Base-by-base conservation (phyloP, 306 rosid species). In the Boehmeria nivea region DNA sequence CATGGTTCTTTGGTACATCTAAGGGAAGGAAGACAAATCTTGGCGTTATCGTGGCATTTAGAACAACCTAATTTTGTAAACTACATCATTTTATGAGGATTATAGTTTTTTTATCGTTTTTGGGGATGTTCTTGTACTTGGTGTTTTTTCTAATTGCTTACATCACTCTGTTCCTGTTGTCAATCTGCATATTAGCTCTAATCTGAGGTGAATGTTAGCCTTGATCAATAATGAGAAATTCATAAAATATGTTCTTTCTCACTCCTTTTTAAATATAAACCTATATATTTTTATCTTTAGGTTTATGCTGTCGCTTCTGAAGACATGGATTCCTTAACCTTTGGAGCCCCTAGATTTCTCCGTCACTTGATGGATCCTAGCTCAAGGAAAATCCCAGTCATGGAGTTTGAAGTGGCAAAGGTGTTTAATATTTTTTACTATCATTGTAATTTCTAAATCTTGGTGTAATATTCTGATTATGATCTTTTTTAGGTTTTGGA, bases 361-460 rank as follows among this genome's bases (percentile, higher is more conserved):
- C 94, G 98, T 42, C 98, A 91, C 69, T 73, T 91, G 66, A 87
- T 91, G 98, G 96, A 91, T 72, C 98, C 98, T 28, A 91, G 96
- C 85, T 84, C 98, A 15, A 84, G 94, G 62, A 91, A 91, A 78
- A 38, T 84, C 76, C 98, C 95, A 34, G 98, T 91, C 60, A 91
- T 91, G 98, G 96, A 91, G 71, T 91, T 91, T 60, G 96, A 91
- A 36, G 61, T 87, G 70, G 82, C 81, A 19, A 91, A 91, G 96
- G 98, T 91, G 34, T 73, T 57, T 59, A 21, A 23, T 54, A 65
- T 40, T 34, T 67, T 59, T 18, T 60, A 70, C 66, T 16, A 6
- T 54, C 20, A 36, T 3, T 15, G 17, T 10, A 6, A 28, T 8
- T 9, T 17, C n/a, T 60, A 31, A 25, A 68, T 59, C 12, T 54